Evolutionary conservation across 257 asterid genomes (phyloP), one percentile per base, ranked within the genome.

Genomic region (Ophiorrhiza pumila): DNA sequence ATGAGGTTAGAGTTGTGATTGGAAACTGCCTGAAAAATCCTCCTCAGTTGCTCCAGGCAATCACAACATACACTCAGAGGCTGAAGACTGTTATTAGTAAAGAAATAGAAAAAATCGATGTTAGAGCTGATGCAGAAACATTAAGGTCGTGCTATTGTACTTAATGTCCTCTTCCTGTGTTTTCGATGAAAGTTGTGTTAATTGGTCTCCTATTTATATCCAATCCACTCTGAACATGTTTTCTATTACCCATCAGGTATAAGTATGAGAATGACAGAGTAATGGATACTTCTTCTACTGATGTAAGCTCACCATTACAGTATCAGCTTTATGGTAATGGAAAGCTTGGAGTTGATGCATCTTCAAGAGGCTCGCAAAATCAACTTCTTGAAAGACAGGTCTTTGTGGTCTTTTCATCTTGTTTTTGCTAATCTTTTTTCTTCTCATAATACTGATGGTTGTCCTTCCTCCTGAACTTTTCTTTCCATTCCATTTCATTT

Each of bases 301-400:
- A 89, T 77, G 85, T 85, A 72, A 87, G 85, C 85, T 95, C 99
- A 73, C 98, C 98, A 43, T 81, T 95, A 69, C 99, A 89, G 66
- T 87, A 85, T 88, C 98, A 87, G 83, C 91, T 95, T 72, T 95
- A 90, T 81, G 97, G 99, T 65, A 87, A 88, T 72, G 98, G 97
- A 78, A 92, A 87, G 81, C 86, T 81, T 29, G 92, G 92, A 71
- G 88, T 85, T 73, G 97, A 92, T 89, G 80, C 87, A 18, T 85
- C 90, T 79, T 84, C 97, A 75, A 87, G 82, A 85, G 98, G 98
- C 74, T 84, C 92, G 13, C 91, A 89, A 78, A 87, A 95, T 83
- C 99, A 92, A 87, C 99, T 95, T 82, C 90, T 90, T 84, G 99
- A 95, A 85, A 92, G 99, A 90, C 99, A 95, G 97, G 98, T 92